Evolutionary conservation across 2,329 filamentous ascomycete species (phyloP).

Genomic region (Calcarisporium arbuscula): DNA sequence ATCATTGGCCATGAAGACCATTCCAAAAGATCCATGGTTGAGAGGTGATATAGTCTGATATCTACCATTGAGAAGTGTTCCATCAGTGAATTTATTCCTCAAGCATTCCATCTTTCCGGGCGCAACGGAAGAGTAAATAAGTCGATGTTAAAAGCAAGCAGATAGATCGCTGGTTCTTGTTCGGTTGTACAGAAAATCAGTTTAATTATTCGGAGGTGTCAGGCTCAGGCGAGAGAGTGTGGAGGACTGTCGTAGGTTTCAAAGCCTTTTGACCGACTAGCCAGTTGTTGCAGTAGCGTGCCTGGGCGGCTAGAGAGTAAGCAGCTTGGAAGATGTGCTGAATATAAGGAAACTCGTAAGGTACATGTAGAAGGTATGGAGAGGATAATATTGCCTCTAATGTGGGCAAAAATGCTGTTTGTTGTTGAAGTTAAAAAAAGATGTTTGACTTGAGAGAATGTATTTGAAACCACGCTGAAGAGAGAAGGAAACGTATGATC

Average conservation of each 20-base stretch:
- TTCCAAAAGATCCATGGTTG: constrained; percentile 97
- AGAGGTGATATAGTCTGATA: constrained; percentile 89
- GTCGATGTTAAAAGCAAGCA: constrained; percentile 18
- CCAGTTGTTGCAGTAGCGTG: too few species aligned
- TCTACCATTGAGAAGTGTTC: constrained; percentile 73
- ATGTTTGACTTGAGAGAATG: constrained; percentile 34
- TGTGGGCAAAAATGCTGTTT: constrained; percentile 13
- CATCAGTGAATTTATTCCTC: constrained; percentile 72
- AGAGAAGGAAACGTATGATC: constrained; percentile 29
- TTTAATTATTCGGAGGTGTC: too few species aligned
- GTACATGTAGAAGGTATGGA: too few species aligned
- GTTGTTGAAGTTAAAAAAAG: constrained; percentile 32
- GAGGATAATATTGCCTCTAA: constrained; percentile 4
- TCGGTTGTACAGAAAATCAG: constrained; percentile 1
- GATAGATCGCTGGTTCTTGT: constrained; percentile 8
- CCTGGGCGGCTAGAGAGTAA: too few species aligned
- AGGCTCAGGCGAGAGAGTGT: too few species aligned
- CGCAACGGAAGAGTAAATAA: constrained; percentile 11
- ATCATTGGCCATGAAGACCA: constrained; percentile 93
- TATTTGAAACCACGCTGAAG: constrained; percentile 9
- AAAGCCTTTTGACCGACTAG: too few species aligned
- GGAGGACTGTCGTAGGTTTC: too few species aligned
- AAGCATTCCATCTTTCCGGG: constrained; percentile 67
- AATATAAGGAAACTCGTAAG: too few species aligned
- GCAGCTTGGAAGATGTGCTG: too few species aligned